phyloP scores from a whole-genome alignment of 768 basidiomycete species.

The Hygrophorus pudorinus region DNA sequence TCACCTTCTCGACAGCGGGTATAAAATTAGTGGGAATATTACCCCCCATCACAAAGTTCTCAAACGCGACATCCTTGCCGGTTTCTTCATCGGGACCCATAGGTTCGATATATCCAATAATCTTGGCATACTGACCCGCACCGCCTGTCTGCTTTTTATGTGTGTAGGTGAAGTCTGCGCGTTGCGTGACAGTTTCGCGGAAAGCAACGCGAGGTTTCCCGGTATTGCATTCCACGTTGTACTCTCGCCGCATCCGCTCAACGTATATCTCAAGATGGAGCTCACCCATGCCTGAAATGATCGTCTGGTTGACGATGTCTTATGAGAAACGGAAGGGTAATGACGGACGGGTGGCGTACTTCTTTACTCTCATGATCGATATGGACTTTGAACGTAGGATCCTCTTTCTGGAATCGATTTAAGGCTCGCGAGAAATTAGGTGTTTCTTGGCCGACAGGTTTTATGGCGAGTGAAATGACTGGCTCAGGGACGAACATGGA shows the following conservation, averaged over 20 bases:
- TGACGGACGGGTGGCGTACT: slow-evolving; percentile 28
- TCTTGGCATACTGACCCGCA: slow-evolving; percentile 92
- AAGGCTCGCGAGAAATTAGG: slow-evolving; percentile 96
- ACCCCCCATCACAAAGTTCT: slow-evolving; percentile 83
- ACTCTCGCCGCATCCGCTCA: slow-evolving; percentile 97
- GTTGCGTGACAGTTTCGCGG: slow-evolving; percentile 85
- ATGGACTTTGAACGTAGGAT: slow-evolving; percentile 97
- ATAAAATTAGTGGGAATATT: slow-evolving; percentile 88
- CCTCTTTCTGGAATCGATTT: slow-evolving; percentile 97
- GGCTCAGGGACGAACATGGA: slow-evolving; percentile 99
- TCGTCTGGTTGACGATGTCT: slow-evolving; percentile 49
- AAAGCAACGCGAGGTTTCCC: slow-evolving; percentile 96
- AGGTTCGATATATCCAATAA: slow-evolving; percentile 85
- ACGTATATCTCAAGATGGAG: slow-evolving; percentile 98
- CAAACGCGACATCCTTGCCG: slow-evolving; percentile 77
- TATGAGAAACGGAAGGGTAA: neutral
- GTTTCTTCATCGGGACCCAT: slow-evolving; percentile 66
- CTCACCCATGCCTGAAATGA: slow-evolving; percentile 99
- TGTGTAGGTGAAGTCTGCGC: slow-evolving; percentile 77
- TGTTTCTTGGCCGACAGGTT: slow-evolving; percentile 84
- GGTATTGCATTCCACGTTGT: slow-evolving; percentile 85
- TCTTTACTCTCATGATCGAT: slow-evolving; percentile 92
- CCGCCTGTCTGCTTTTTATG: slow-evolving; percentile 99
- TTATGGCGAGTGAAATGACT: slow-evolving; percentile 92
- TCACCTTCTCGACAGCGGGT: slow-evolving; percentile 88